phyloP scores from a whole-genome alignment of 345 rosid species.

The Draba incana region DNA sequence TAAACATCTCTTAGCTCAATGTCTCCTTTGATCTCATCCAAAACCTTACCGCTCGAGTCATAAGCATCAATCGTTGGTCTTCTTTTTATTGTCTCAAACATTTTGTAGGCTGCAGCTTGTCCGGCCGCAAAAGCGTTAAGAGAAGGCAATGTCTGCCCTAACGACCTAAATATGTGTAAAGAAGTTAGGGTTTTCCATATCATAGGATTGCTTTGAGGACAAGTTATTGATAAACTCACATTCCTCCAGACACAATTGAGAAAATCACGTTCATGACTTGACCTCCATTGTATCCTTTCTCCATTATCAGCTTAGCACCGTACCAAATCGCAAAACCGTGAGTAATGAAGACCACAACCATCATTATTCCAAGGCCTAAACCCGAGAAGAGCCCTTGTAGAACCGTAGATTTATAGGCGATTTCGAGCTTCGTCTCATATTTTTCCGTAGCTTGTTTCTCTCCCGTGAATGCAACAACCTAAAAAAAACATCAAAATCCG shows the following conservation, averaged over 20 bases:
- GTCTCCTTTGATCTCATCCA: conserved; percentile 44
- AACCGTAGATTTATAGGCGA: conserved; percentile 11
- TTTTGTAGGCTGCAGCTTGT: conserved; percentile 42
- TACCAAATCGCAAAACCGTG: conserved; percentile 32
- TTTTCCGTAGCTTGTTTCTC: conserved; percentile 29
- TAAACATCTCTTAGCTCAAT: conserved; percentile 41
- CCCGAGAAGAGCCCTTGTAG: conserved; percentile 25
- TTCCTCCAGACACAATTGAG: conserved; percentile 15
- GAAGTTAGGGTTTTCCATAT: neutral
- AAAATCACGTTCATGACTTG: conserved; percentile 32
- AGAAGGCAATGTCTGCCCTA: conserved; percentile 25
- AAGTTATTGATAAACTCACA: conserved; percentile 13
- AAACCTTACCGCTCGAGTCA: conserved; percentile 27
- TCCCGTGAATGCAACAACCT: conserved; percentile 33
- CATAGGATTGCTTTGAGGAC: neutral
- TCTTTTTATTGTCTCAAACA: conserved; percentile 45
- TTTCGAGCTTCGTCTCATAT: conserved; percentile 11
- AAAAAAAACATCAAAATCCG: neutral
- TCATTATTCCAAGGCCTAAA: conserved; percentile 18
- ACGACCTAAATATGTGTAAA: conserved; percentile 50
- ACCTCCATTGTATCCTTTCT: conserved; percentile 26
- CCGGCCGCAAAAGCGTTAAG: conserved; percentile 64
- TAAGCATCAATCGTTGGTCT: conserved; percentile 44
- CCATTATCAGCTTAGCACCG: conserved; percentile 8
- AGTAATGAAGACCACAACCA: conserved; percentile 23